Conservation (phyloP, 2,329 filamentous ascomycete species). For the Cordyceps cicadae region DNA sequence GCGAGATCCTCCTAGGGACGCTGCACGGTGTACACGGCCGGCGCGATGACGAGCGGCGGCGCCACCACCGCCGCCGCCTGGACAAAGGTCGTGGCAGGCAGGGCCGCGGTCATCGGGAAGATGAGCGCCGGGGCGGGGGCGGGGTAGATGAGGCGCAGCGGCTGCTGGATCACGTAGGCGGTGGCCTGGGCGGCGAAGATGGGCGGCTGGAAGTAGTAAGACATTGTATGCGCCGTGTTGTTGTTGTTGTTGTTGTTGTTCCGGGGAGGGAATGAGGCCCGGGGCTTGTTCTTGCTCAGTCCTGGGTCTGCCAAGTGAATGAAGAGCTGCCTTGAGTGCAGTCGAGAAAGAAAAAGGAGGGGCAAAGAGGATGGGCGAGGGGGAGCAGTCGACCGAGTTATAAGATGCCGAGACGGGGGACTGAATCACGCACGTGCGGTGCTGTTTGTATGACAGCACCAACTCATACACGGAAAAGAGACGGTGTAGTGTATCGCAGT, state of each 20-base stretch:
- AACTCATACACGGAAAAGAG: background rate
- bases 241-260: background rate
- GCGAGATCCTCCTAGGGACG: background rate
- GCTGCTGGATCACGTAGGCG: background rate
- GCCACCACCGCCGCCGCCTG: background rate
- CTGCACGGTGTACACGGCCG: background rate
- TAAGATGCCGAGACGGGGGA: background rate
- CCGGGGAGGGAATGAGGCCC: too few species aligned
- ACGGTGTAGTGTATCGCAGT: background rate
- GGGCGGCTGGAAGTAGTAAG: conserved; percentile 20
- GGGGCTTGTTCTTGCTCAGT: background rate
- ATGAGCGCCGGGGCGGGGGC: background rate
- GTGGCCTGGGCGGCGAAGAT: conserved; percentile 15
- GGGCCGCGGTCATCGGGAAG: conserved; percentile 12
- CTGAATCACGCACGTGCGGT: background rate
- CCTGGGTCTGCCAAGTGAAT: too few species aligned
- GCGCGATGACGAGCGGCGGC: background rate
- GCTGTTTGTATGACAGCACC: background rate
- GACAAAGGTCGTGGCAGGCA: conserved; percentile 12
- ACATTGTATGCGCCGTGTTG: conserved; percentile 15
- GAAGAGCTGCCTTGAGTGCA: background rate
- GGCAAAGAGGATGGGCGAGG: background rate
- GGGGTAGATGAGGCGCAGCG: conserved; percentile 15
- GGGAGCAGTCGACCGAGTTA: background rate
- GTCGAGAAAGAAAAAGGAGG: background rate